Percentiles rank a stretch among this genome's conserved stretches.
phyloP scores from a whole-genome alignment of 768 basidiomycete genomes.

The Amanita pseudoporphyria region DNA sequence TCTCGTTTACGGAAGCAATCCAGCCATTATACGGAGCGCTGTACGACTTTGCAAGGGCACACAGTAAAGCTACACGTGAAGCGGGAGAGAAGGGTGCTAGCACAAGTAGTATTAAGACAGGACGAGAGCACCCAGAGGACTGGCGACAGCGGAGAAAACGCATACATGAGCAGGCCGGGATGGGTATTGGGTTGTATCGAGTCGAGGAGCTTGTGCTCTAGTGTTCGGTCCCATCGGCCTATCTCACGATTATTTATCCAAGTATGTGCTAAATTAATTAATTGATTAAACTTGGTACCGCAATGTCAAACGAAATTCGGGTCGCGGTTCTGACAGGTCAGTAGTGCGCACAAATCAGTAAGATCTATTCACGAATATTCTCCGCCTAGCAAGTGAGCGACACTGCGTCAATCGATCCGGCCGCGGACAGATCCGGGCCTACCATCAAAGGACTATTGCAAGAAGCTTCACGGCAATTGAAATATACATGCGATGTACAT shows the following conservation, averaged over 20 bases:
- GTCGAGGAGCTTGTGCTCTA: slow-evolving; percentile 61
- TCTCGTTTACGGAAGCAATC: slow-evolving; percentile 36
- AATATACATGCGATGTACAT: slow-evolving; percentile 26
- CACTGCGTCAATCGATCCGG: slow-evolving; percentile 40
- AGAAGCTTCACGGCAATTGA: slow-evolving; percentile 11
- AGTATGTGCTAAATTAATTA: no score
- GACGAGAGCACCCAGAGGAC: slow-evolving; percentile 27
- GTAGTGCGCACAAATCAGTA: neutral
- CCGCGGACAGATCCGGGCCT: slow-evolving; percentile 60
- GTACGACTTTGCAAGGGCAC: slow-evolving; percentile 51
- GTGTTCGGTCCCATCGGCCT: no score
- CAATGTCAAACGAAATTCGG: slow-evolving; percentile 5
- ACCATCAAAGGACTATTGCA: slow-evolving; percentile 43
- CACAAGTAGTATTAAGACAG: slow-evolving; percentile 23
- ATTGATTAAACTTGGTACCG: no score
- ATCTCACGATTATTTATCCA: no score
- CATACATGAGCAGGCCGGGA: slow-evolving; percentile 39
- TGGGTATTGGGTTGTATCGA: slow-evolving; percentile 57
- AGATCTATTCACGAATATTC: no score
- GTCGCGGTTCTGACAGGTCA: slow-evolving; percentile 16
- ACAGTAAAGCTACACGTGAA: slow-evolving; percentile 38
- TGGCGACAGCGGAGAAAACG: slow-evolving; percentile 46
- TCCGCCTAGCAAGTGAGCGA: slow-evolving; percentile 58
- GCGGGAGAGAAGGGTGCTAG: slow-evolving; percentile 18
- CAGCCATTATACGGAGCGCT: slow-evolving; percentile 52